Evolutionary conservation across 2,329 filamentous ascomycete genomes (phyloP), one percentile per base, ranked within the genome.

Genomic region (Curvularia eragrostidis): DNA sequence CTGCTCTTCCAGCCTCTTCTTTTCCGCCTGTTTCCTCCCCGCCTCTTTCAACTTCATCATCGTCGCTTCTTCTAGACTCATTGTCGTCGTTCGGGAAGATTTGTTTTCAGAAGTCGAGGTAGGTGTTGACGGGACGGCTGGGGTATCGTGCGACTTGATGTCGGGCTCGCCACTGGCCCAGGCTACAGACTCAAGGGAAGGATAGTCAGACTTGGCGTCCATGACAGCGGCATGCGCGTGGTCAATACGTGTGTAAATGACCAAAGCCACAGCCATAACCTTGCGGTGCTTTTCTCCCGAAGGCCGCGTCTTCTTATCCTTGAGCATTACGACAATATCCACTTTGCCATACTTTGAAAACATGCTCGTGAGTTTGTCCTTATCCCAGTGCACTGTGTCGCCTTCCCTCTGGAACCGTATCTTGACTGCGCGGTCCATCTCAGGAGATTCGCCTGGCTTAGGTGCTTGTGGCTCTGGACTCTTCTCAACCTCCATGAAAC

Each of bases 201-300:
- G 74, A 77, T 81, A 85, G 34, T 81, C 79, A 1, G 66, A 67
- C 28, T 77, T 77, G n/a, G 78, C 79, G 61, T 87, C 84, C 41
- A 80, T 67, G 2, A 87, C 82, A 8, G 85, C 84, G 3, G 83
- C 79, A 66, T 87, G 82, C 0, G 85, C 84, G 52, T 83, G 80
- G 47, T 87, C 83, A 34, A 88, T 80, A 3, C 84, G 85, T 3
- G 77, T 75, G 71, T 83, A 88, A 13, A 87, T 79, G 13, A 88
- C 75, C 44, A 86, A 80, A 0, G 81, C 85, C 1, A 80, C 84
- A 5, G 80, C 83, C 53, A 84, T 74, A 1, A 80, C 72, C 55
- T 81, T 82, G 64, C 84, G 83, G 62, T 83, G 81, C 56, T 81
- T 81, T 54, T 78, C 77, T 4, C 82, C 82, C 5, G 79, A 79